Evolutionary conservation across 345 rosid species (phyloP), one percentile per base, ranked within the genome.

Genomic region (Melastoma malabathricum): DNA sequence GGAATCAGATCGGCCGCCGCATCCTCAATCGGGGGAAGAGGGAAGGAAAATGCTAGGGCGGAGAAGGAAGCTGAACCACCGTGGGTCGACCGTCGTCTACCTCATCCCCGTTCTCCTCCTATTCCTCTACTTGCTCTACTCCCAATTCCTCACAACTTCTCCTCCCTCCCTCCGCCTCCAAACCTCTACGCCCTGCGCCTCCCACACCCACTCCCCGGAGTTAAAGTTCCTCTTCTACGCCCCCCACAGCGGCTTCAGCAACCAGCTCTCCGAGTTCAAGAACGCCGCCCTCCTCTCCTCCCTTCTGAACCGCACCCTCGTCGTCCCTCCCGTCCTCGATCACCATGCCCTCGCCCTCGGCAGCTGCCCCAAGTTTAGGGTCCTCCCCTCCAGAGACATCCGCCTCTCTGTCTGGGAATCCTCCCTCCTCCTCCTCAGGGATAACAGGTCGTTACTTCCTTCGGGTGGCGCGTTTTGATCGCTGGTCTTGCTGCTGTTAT

Each of bases 311-410:
- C 81, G 98, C 64, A 84, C 98, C 14, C 58, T 92, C 52, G 64
- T 84, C 44, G 68, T 92, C 31, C 95, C 96, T 56, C 98, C 98
- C 38, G 61, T 92, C 41, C 84, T 92, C 3, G 86, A 84, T 66
- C 96, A 92, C 71, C 95, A 92, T 51, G 98, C 96, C 1, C 77
- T 92, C 14, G 90, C 77, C 56, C 93, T 92, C 9, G 98, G 95
- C 5, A 92, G 95, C 60, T 92, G 98, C 71, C 96, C 98, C 3
- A 92, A 87, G 67, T 84, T 92, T 59, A 79, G 98, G 81, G 90
- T 92, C 59, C 63, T 50, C 50, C 64, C 8, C 13, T 73, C 95
- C 6, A 67, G 57, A 15, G 80, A 75, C 63, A 75, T 87, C 14
- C 71, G 93, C 27, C 1, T 66, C 54, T 65, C 88, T 0, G 87